Evolutionary conservation across 768 basidiomycete genomes (phyloP), one percentile per base, ranked within the genome.

Genomic region (Pilatotrama ljubarskyi): DNA sequence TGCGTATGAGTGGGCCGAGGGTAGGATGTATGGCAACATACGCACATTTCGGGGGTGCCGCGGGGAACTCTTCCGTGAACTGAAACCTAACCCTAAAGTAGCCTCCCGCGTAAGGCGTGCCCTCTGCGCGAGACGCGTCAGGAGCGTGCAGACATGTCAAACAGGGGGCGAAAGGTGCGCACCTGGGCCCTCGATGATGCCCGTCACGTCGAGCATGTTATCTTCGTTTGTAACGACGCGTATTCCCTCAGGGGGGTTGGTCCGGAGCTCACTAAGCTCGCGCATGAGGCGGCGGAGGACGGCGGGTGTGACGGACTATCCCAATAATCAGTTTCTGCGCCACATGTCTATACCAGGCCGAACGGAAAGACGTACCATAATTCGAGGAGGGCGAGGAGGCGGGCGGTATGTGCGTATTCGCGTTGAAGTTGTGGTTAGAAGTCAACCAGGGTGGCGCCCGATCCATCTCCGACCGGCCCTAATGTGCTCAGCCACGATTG

Each of bases 31-130:
- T 47, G 48, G n/a, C 6, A 11, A 38, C 11, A 66, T 8, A 75
- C 84, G 49, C 65, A 95, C 96, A 97, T 79, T 95, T 97, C 8
- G 95, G 95, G 51, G 95, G 95, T 25, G 87, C 84, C 47, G 93
- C 87, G 43, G 95, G 95, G 68, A 96, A 98, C 74, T 97, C 95
- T 62, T 93, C 87, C 1, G 88, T 93, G 72, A 98, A 97, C 65
- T 84, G 84, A 76, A 98, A 98, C 68, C 87, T 87, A 55, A 89
- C 80, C 52, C 77, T 74, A 68, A 88, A 89, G 75, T 85, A 89
- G n/a, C 87, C 87, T 20, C 83, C 85, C 40, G 83, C 81, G 66
- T 88, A 89, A 0, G 87, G 88, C 24, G 87, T 89, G 17, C 86
- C 84, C 64, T 78, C 83, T 86, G 64, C 25, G 17, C 14, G 38